Conservation (phyloP, 768 basidiomycete species). For the Tulasnella sp. region DNA sequence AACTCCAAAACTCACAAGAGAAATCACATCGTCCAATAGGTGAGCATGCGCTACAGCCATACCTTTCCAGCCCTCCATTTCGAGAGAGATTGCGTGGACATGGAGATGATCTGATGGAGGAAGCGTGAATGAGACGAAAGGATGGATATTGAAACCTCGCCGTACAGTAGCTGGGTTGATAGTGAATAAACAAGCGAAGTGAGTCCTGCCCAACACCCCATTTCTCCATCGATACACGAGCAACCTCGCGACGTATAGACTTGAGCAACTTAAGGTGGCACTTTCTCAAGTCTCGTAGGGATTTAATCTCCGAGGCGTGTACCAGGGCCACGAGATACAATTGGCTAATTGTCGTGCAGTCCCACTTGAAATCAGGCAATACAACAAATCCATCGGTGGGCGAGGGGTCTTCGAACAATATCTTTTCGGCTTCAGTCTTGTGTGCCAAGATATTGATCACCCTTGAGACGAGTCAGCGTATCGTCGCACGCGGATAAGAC, state of each 20-base stretch:
- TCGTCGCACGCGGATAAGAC: background rate
- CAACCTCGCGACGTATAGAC: constrained; percentile 52
- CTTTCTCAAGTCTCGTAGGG: constrained; percentile 65
- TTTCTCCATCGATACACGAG: constrained; percentile 44
- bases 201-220: constrained; percentile 60
- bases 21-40: constrained; percentile 85
- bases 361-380: constrained; percentile 97
- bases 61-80: constrained; percentile 54
- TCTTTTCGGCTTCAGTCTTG: constrained; percentile 59
- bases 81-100: constrained; percentile 80
- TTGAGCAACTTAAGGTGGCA: constrained; percentile 60
- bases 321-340: constrained; percentile 82
- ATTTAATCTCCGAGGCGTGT: constrained; percentile 51
- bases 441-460: constrained; percentile 77
- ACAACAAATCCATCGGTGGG: constrained; percentile 59
- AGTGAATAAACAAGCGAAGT: constrained; percentile 80
- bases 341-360: constrained; percentile 59
- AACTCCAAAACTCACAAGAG: constrained; percentile 45
- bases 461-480: constrained; percentile 40
- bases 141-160: constrained; percentile 18
- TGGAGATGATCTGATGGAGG: constrained; percentile 77
- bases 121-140: background rate
- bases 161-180: constrained; percentile 93
- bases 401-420: constrained; percentile 53
- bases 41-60: constrained; percentile 88